Base-by-base conservation (phyloP, 306 rosid species). In the Cucumis cinereus region DNA sequence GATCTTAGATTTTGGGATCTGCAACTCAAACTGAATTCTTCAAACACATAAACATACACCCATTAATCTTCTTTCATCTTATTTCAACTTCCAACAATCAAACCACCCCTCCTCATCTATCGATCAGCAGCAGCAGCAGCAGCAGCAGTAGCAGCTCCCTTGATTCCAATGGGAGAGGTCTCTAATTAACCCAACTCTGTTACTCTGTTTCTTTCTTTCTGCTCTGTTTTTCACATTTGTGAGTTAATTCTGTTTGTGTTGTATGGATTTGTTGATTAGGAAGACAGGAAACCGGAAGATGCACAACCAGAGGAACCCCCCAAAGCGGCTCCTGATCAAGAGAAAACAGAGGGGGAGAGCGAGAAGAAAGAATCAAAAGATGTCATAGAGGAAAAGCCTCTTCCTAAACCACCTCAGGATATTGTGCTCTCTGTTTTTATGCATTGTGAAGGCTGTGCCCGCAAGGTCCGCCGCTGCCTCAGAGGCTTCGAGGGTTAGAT, bases 401-500 rank as follows among this genome's bases (percentile, higher is more conserved):
- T 83, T 0, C 82, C 90, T 5, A 84, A 89, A 26, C 90, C 92
- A 10, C 47, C 26, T 35, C 71, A 89, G 23, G 97, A 93, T 23
- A 85, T 93, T 30, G 82, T 93, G 33, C 98, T 93, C 61, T 82
- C 79, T 77, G 98, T 91, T 10, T 90, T 73, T 88, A 93, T 93
- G 98, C 98, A 93, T 84, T 93, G 98, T 56, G 96, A 93, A 82
- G 98, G 97, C 5, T 93, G 98, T 79, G 98, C 98, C 33, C 91
- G 96, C 20, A 91, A 90, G 81, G 98, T 93, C 74, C 90, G 91
- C 47, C 85, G 94, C 9, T 85, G 92, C 23, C 97, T 93, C 66
- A 88, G 82, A 74, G 96, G 91, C 4, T 93, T 91, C 70, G 83
- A 86, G 82, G 98, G 98, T 93, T 49, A 4, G 59, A 58, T 23